These are phyloP conservation scores for Penicillium pulvis DNA, from an alignment of 495 filamentous ascomycete species.

Conservation along the genomic window DNA sequence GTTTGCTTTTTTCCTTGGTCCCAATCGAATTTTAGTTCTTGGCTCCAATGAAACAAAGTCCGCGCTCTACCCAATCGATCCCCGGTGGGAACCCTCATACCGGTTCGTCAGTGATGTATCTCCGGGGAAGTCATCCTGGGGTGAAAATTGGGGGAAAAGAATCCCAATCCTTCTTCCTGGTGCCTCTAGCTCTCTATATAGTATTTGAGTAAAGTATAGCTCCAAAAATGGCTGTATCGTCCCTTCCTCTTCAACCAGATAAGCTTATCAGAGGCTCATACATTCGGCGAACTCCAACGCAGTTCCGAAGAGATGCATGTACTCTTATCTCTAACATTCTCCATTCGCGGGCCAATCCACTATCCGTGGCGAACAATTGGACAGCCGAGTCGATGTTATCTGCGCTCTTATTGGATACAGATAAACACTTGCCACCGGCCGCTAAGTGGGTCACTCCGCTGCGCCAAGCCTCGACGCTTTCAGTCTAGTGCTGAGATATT, in stretches of 20 bases:
- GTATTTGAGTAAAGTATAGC: neutral
- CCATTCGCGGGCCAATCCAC: neutral
- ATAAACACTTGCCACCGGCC: slow-evolving; percentile 12
- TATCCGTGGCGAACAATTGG: slow-evolving; percentile 7
- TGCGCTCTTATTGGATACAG: slow-evolving; percentile 5
- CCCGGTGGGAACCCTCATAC: neutral
- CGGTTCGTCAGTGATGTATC: slow-evolving; percentile 4
- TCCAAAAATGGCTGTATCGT: neutral
- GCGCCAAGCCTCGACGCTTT: slow-evolving; percentile 2
- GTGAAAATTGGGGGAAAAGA: neutral
- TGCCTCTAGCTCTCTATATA: neutral
- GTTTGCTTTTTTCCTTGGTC: slow-evolving; percentile 5
- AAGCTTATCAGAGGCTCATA: slow-evolving; percentile 2
- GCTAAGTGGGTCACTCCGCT: slow-evolving; percentile 10
- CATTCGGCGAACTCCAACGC: neutral
- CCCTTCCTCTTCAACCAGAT: neutral
- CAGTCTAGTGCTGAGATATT: slow-evolving; percentile 1
- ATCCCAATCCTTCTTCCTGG: neutral
- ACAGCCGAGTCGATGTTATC: neutral
- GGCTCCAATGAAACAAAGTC: neutral
- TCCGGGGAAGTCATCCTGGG: slow-evolving; percentile 6
- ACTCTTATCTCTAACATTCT: slow-evolving; percentile 3
- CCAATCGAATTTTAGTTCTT: neutral
- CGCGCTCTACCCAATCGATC: slow-evolving; percentile 5
- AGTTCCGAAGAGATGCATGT: neutral